These are phyloP conservation scores for Calonectria honghensis DNA, from an alignment of 2,329 filamentous ascomycete species.

Conservation along the genomic window DNA sequence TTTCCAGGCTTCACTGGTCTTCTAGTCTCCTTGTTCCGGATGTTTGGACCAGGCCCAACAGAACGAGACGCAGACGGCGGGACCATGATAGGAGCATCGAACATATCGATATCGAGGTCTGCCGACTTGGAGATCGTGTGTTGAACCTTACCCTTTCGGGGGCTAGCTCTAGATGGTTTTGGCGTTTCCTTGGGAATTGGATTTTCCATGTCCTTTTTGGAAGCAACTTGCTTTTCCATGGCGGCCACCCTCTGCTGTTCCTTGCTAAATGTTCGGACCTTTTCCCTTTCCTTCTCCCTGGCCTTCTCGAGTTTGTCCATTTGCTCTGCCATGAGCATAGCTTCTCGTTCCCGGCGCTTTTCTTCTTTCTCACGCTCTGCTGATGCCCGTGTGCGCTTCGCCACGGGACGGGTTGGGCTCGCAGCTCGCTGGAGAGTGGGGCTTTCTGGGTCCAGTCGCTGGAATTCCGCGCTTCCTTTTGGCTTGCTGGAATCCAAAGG, in stretches of 20 bases:
- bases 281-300: slow-evolving; percentile 82
- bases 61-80: slow-evolving; percentile 75
- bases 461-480: slow-evolving; percentile 50
- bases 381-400: slow-evolving; percentile 74
- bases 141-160: slow-evolving; percentile 68
- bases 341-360: slow-evolving; percentile 80
- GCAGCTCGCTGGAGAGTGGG: slow-evolving; percentile 45
- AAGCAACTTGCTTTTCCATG: slow-evolving; percentile 72
- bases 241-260: slow-evolving; percentile 73
- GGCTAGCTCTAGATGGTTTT: slow-evolving; percentile 70
- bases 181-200: slow-evolving; percentile 63
- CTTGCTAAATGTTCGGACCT: slow-evolving; percentile 75
- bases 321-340: slow-evolving; percentile 76
- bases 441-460: slow-evolving; percentile 42
- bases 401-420: slow-evolving; percentile 67
- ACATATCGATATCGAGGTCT: slow-evolving; percentile 72
- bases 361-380: slow-evolving; percentile 78
- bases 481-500: slow-evolving; percentile 67
- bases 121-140: slow-evolving; percentile 52
- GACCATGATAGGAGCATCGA: slow-evolving; percentile 72
- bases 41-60: slow-evolving; percentile 66
- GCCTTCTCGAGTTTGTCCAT: slow-evolving; percentile 79
- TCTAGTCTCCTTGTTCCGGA: slow-evolving; percentile 73
- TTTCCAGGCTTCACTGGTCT: slow-evolving; percentile 78
- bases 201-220: slow-evolving; percentile 72